Evolutionary conservation across 441 rosid genomes (phyloP), one percentile per base, ranked within the genome.

Genomic region (Syzygium syzygioides): DNA sequence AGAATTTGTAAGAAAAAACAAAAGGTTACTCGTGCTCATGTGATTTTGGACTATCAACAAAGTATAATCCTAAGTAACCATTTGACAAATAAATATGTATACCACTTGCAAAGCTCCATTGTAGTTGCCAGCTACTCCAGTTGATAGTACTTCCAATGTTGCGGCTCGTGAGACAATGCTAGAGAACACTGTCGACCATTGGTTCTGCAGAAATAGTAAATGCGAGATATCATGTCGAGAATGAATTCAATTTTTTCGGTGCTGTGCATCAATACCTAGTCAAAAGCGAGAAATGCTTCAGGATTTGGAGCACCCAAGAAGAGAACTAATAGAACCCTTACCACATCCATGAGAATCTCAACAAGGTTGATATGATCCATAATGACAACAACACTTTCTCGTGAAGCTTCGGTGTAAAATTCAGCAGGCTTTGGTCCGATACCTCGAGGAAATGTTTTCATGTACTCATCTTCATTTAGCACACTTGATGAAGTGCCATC

Each of bases 61-160:
- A 76, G 83, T 23, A 76, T 41, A 23, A 76, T 76, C 83, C 83
- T 41, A 30, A 86, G 86, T 50, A 85, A 26, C 41, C 41, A 48
- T 37, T 41, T 3, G n/a, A 48, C 17, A 84, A 14, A 34, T 17
- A 30, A 30, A 85, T 59, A 3, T 50, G n/a, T 91, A 50, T 95
- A 98, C 99, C 99, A 98, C 99, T 98, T 98, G 98, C 57, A 98
- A 85, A 55, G 96, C 95, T 86, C 99, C 99, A 88, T 96, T 90
- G 60, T 90, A 93, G 92, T 93, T 95, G 85, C 99, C 99, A 7
- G 95, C 93, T 19, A 91, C 95, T 86, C 96, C 99, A 18, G 95
- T 92, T 30, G 93, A 93, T 54, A 98, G 50, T 6, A 94, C 94
- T 83, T 95, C 98, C 91, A 93, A 87, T 87, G 97, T 95, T 88